Evolutionary conservation across 257 asterid species (phyloP).

Genomic region (Pogostemon cablin): DNA sequence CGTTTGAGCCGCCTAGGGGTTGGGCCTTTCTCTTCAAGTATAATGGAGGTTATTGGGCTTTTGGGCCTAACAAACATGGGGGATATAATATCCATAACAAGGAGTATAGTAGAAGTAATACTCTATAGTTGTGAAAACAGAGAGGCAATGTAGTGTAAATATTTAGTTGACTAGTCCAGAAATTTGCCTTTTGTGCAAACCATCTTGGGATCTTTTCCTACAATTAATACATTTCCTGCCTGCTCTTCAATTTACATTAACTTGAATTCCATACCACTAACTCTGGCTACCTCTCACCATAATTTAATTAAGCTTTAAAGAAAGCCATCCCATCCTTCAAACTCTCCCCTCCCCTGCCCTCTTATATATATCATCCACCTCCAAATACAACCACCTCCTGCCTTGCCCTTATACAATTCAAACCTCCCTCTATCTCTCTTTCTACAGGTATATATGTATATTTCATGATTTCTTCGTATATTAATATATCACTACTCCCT

Average conservation of each 20-base stretch:
- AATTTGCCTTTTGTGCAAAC: conserved; percentile 62
- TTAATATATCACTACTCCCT: background rate
- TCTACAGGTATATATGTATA: conserved; percentile 17
- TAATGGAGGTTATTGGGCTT: too few species aligned
- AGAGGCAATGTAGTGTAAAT: conserved; percentile 68
- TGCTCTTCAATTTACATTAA: conserved; percentile 39
- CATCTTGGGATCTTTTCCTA: conserved; percentile 55
- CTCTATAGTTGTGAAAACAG: background rate
- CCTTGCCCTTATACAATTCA: background rate
- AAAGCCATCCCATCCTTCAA: conserved; percentile 47
- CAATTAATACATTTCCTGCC: conserved; percentile 58
- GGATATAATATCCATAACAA: too few species aligned
- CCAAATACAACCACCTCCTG: conserved; percentile 41
- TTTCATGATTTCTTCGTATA: too few species aligned
- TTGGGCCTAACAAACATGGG: too few species aligned
- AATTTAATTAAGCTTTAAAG: conserved; percentile 65
- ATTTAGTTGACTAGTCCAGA: conserved; percentile 43
- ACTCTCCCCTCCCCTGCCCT: conserved; percentile 34
- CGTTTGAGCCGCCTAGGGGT: too few species aligned
- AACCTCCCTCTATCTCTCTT: conserved; percentile 5
- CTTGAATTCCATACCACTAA: conserved; percentile 33
- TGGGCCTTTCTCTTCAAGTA: too few species aligned
- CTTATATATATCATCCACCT: conserved; percentile 42
- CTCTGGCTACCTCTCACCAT: conserved; percentile 37
- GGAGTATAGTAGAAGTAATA: background rate